Evolutionary conservation across 2,329 filamentous ascomycete species (phyloP), one percentile per base, ranked within the genome.

Genomic region (Orbilia brochopaga): DNA sequence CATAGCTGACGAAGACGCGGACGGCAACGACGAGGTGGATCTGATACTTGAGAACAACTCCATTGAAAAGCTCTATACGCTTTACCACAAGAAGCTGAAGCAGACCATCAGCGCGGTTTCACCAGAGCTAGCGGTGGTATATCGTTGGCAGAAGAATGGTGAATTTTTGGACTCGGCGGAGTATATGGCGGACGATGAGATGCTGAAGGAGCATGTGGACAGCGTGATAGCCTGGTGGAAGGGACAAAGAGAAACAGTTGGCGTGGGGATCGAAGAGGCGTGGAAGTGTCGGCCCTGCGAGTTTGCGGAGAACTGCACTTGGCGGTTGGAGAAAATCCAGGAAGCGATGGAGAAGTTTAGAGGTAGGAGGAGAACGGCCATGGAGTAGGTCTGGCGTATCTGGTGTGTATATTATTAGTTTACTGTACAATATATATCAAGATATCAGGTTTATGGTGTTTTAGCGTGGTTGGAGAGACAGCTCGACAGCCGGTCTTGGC

Each of bases 221-320:
- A 83, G 86, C 1, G 88, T 90, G 74, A 86, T 97, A 85, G 79
- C 83, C n/a, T 97, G 91, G 91, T 97, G 93, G 93, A 86, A 85
- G 32, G 93, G 92, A 0, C 83, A 89, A 75, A 82, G 92, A 15
- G 80, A 84, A 55, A 86, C 92, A 0, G 83, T 83, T 6, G 93
- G 93, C 0, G 92, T 97, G 1, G 83, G 86, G 5, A 84, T 95
- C 5, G 88, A 92, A 76, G 92, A 97, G 75, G 90, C 91, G 0
- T 96, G 89, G 80, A 97, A 97, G 79, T 97, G 93, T 78, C 65
- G 61, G 27, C 86, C 84, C 23, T 97, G 93, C 77, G 91, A 96
- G 75, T 97, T 97, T 79, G 86, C 84, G 0, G 87, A 90, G 1
- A 83, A 82, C 1, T 97, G 93, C 78, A 83, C 85, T 11, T 97